Base-by-base conservation (phyloP, 805 yeast genomes). In the Candida tammaniensis region DNA sequence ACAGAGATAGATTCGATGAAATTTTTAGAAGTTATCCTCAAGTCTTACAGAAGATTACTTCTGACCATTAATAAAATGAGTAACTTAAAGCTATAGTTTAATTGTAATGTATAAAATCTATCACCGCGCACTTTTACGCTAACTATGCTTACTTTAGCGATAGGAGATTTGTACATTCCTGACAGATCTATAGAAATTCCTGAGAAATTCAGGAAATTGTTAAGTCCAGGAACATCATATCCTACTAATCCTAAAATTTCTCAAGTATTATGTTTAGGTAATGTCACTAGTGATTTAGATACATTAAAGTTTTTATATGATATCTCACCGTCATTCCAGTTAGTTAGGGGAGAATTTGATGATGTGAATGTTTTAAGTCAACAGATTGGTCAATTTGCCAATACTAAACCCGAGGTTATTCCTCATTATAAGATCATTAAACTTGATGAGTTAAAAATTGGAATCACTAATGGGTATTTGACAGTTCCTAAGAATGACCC, bases 131-230 rank as follows among this genome's bases (percentile, higher is more conserved):
- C n/a, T n/a, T n/a, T n/a, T n/a, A n/a, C n/a, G n/a, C n/a, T n/a
- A n/a, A 28, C 15, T 10, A 68, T 67, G 73, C 52, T 68, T 18
- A 60, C 70, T 4, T 50, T 91, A 27, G 94, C 94, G 2, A 77
- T 91, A 43, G 95, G 96, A 7, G 98, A 91, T 54, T 70, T 91
- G 2, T 87, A 82, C 57, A 83, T 91, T 20, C 98, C 98, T 1
- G 88, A 86, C 37, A 68, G 96, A 45, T 85, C 91, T 7, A 68
- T 76, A 17, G 89, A 60, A 22, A 51, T 77, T 2, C 83, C 82
- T 6, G 27, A 48, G 2, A 69, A 83, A 70, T 88, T 93, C 62
- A 72, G 70, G 41, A 84, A 82, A 51, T 72, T 93, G 25, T 68
- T 93, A 26, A 74, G 80, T 11, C 95, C 97, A 30, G 21, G 18